A percentile compares a stretch with the other conserved stretches of the same genome.
phyloP scores from a whole-genome alignment of 805 yeast genomes.

The Starmerella bacillaris region DNA sequence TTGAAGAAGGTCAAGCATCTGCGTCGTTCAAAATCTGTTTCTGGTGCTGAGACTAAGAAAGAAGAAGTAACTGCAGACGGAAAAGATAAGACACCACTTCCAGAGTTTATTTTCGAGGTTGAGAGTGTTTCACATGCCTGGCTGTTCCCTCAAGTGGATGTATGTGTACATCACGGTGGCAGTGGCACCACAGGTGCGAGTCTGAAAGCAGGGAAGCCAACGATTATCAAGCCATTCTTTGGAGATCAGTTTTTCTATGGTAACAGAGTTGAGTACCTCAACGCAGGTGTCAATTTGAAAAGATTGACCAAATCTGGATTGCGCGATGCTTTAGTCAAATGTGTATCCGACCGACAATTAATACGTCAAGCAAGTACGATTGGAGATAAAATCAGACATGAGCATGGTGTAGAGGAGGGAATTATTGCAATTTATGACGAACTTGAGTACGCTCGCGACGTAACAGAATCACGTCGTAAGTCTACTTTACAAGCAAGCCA shows the following conservation, averaged over 20 bases:
- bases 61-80: not conserved
- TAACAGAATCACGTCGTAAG: constrained; percentile 10
- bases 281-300: constrained; percentile 58
- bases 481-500: constrained; percentile 7
- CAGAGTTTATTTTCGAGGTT: constrained; percentile 40
- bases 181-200: constrained; percentile 94
- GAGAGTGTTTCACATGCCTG: constrained; percentile 83
- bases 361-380: constrained; percentile 46
- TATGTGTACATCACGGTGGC: constrained; percentile 95
- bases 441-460: constrained; percentile 38
- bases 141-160: constrained; percentile 77
- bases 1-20: constrained; percentile 21
- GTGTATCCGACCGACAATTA: constrained; percentile 46
- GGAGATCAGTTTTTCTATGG: constrained; percentile 95
- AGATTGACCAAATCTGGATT: constrained; percentile 48
- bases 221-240: constrained; percentile 82
- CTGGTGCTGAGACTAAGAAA: constrained; percentile 24
- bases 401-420: constrained; percentile 66
- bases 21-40: too few species aligned
- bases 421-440: constrained; percentile 62
- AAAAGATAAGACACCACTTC: constrained; percentile 3
- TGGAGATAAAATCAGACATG: constrained; percentile 47
- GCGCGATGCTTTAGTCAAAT: constrained; percentile 50
- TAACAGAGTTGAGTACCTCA: constrained; percentile 67
- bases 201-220: constrained; percentile 69